phyloP scores from a whole-genome alignment of 108 stramenopile genomes.

The Skeletonema tropicum region DNA sequence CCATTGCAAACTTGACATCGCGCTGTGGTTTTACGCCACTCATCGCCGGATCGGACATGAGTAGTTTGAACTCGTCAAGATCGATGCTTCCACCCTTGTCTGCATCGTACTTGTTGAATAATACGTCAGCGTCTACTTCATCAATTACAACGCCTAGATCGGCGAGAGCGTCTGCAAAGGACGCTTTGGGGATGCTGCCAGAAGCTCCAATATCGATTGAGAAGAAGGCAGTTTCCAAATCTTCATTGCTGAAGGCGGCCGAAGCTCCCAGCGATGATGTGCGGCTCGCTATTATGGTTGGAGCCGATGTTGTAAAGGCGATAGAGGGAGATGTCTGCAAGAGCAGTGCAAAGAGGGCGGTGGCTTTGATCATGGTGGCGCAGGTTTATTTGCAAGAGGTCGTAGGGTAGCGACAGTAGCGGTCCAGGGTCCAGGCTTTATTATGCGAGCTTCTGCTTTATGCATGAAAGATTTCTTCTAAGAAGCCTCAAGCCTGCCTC shows the following conservation, averaged over 20 bases:
- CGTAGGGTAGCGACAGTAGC: too few species aligned
- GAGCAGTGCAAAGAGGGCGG: neutral
- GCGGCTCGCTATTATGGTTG: neutral
- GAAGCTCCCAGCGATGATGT: neutral
- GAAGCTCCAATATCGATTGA: conserved; percentile 46
- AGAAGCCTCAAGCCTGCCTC: too few species aligned
- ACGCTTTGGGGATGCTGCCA: conserved; percentile 14
- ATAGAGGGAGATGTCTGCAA: neutral
- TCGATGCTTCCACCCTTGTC: conserved; percentile 4
- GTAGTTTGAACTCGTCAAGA: conserved; percentile 15
- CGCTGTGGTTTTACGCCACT: neutral
- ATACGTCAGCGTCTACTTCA: conserved; percentile 9
- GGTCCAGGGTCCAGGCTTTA: too few species aligned
- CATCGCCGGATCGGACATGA: conserved; percentile 16
- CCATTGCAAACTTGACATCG: conserved; percentile 3
- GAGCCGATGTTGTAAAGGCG: conserved; percentile 1
- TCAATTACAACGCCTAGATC: conserved; percentile 16
- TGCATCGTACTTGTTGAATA: conserved; percentile 10
- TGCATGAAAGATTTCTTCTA: too few species aligned
- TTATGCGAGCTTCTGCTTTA: neutral
- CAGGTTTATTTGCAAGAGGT: too few species aligned
- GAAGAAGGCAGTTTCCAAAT: conserved; percentile 43
- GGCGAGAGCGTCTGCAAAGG: conserved; percentile 25
- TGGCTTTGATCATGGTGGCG: neutral
- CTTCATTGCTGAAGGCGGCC: conserved; percentile 1